These are phyloP conservation scores for Logfia minima DNA, from an alignment of 129 eudicot species.

Conservation along the genomic window DNA sequence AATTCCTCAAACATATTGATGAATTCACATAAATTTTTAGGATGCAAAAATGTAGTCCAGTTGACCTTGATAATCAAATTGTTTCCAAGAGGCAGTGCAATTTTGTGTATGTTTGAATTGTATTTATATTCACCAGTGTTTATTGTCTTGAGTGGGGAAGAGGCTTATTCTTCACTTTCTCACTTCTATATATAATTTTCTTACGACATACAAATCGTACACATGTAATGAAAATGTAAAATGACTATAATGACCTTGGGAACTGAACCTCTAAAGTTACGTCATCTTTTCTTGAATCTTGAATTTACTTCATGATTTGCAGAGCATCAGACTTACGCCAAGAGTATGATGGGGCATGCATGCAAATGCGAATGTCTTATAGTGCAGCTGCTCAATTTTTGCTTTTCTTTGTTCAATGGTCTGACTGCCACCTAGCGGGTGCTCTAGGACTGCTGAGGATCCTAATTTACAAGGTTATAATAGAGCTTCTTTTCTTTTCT, in stretches of 20 bases:
- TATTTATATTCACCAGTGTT: neutral
- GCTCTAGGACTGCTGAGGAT: slow-evolving; percentile 80
- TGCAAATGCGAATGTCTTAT: slow-evolving; percentile 92
- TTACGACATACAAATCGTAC: neutral
- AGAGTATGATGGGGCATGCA: slow-evolving; percentile 80
- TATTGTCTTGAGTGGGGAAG: too few relatives aligned
- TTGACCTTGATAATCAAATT: slow-evolving; percentile 6
- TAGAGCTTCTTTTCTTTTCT: neutral
- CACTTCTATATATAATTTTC: neutral
- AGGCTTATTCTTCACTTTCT: neutral
- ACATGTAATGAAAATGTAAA: neutral
- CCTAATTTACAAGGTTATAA: slow-evolving; percentile 71
- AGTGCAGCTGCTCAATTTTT: slow-evolving; percentile 74
- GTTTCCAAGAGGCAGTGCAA: neutral
- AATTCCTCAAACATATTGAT: neutral
- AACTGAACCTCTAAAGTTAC: neutral
- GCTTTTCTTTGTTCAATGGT: slow-evolving; percentile 91
- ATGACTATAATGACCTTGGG: neutral
- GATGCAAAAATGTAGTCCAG: too few relatives aligned
- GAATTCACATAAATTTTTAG: neutral
- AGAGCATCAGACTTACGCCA: slow-evolving; percentile 78
- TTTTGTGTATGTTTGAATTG: neutral
- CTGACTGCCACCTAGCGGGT: slow-evolving; percentile 88
- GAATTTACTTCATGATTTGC: slow-evolving; percentile 17
- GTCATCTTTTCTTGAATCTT: neutral